Base-by-base conservation (phyloP, 2,329 filamentous ascomycete genomes). In the Pseudopyrenochaeta lycopersici region DNA sequence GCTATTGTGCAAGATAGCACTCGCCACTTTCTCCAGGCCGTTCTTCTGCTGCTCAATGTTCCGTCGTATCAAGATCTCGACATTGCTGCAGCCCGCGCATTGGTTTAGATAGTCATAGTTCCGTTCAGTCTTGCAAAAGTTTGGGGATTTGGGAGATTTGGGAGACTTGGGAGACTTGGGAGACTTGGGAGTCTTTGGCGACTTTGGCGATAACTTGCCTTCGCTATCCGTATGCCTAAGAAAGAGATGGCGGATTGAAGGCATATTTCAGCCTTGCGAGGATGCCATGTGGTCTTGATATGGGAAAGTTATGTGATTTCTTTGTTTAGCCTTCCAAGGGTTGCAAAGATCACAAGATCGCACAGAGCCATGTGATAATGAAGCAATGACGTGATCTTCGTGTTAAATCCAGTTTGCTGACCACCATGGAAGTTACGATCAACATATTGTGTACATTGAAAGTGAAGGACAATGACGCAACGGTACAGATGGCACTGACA, bases 11-110 rank as follows among this genome's bases (percentile, higher is more conserved):
- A 54, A 29, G 2, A 49, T 14, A 33, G 17, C 36, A 9, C n/a
- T 23, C 21, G 36, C 17, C 21, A 4, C 18, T 27, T 20, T 40
- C 36, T 40, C 27, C 1, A 30, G 4, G 17, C 7, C 32, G 35
- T 40, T 43, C 23, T 45, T 17, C 14, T 32, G 33, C 35, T 18
- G 12, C 31, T 41, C 51, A 30, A 35, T 31, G 15, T 46, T 54
- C 39, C 20, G n/a, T 2, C 21, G 21, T n/a, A 54, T 49, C 31
- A 54, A 29, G 23, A 20, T 30, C 15, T 54, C 51, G n/a, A 54
- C 33, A 21, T 49, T 49, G 33, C 41, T 40, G 51, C 51, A 54
- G 40, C 51, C 51, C 18, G 17, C 27, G 23, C 51, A 54, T 40
- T 54, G 51, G n/a, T 45, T 27, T 4, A 54, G 33, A 33, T 32